Evolutionary conservation across 768 basidiomycete genomes (phyloP), one percentile per base, ranked within the genome.

Genomic region (Mycena polygramma): DNA sequence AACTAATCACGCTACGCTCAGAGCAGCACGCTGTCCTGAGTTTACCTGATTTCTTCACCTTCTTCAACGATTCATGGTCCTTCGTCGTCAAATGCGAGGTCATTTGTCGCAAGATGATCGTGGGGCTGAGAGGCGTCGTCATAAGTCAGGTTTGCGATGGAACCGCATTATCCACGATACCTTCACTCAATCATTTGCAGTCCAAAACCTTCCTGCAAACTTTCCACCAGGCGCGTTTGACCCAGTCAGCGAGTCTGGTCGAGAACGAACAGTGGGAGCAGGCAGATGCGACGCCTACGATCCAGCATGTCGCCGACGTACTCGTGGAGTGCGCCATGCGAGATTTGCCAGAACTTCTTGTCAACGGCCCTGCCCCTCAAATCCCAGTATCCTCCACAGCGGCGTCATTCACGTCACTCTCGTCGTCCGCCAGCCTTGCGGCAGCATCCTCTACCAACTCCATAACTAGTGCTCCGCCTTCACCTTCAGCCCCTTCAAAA

Each of bases 221-320:
- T 0, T 98, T 97, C 82, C 98, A 99, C 77, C 91, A 96, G 73
- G 80, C 86, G 14, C 87, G 93, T 59, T 88, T 99, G 52, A 88
- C 91, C 4, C 87, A 87, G 64, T 93, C 92, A 4, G 97, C 97
- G 35, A 95, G 93, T 78, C 82, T 95, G 35, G 97, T 99, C 10
- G 96, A 99, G 79, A 96, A 98, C 73, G 98, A 99, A 77, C 93
- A 92, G 69, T 99, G 98, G 98, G 90, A 85, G 67, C 93, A 93
- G 19, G 86, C 89, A 17, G 94, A 98, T 65, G 90, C 97, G 17
- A 82, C 91, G 1, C 76, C 83, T 6, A 72, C 82, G 6, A 80
- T 94, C 35, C 97, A 99, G 80, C 87, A 85, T 57, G 83, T 89
- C n/a, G 86, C 91, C 45, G 87, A 94, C 74, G 82, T 92, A 11